Conservation (phyloP, 2,329 filamentous ascomycete species). For the Lecanoromycetidae sp. region DNA sequence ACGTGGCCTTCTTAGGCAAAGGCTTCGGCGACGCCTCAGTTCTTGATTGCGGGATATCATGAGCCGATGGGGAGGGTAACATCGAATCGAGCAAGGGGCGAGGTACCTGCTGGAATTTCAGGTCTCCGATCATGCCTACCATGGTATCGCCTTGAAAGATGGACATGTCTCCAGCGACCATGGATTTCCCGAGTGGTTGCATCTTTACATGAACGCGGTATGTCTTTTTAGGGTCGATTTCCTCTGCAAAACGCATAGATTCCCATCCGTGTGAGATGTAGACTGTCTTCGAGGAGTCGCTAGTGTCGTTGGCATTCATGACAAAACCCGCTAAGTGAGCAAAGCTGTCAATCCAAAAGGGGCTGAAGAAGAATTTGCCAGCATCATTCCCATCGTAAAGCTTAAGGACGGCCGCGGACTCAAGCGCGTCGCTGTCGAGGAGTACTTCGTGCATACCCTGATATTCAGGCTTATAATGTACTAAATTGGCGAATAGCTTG, state of each 20-base stretch:
- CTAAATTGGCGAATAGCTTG: conserved; percentile 25
- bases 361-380: conserved; percentile 38
- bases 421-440: conserved; percentile 13
- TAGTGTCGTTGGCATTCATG: conserved; percentile 45
- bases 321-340: conserved; percentile 48
- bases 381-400: conserved; percentile 43
- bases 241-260: conserved; percentile 45
- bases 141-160: conserved; percentile 18
- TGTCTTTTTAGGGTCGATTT: conserved; percentile 39
- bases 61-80: conserved; percentile 5
- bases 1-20: not conserved
- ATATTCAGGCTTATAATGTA: conserved; percentile 27
- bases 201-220: conserved; percentile 10
- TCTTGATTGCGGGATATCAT: not conserved
- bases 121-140: conserved; percentile 14
- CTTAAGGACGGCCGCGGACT: conserved; percentile 38
- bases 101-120: conserved; percentile 17
- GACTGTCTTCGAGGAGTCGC: conserved; percentile 46
- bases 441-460: conserved; percentile 24
- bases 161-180: conserved; percentile 14
- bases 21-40: not conserved
- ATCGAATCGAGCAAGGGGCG: conserved; percentile 18
- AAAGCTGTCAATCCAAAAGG: conserved; percentile 47
- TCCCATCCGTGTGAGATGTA: conserved; percentile 47
- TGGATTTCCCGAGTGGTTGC: not conserved